A percentile compares a stretch with the other conserved stretches of the same genome.
These are phyloP conservation scores for Sorghum bicolor DNA, from an alignment of 176 grass and related monocot species.

Conservation along the genomic window DNA sequence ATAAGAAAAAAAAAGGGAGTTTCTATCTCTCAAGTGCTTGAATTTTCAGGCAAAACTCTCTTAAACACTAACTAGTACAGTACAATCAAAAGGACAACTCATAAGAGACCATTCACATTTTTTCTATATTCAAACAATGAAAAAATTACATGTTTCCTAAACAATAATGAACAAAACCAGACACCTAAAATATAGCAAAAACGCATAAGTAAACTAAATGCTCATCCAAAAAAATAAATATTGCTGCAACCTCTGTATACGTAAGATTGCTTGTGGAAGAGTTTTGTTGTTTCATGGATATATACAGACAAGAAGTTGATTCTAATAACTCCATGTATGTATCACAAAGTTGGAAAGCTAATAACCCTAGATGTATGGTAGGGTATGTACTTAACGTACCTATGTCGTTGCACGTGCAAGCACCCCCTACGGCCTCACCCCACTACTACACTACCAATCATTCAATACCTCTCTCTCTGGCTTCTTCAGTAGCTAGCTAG, in stretches of 20 bases:
- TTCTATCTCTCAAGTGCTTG: no score
- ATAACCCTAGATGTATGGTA: conserved; percentile 15
- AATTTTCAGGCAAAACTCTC: no score
- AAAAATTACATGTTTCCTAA: no score
- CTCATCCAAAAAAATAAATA: not conserved
- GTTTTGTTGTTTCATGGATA: not conserved
- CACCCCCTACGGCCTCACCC: not conserved
- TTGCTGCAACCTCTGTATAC: not conserved
- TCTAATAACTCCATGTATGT: not conserved
- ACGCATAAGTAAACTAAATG: not conserved
- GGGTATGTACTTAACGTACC: conserved; percentile 31
- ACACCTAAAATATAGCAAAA: no score
- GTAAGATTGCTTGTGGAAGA: not conserved
- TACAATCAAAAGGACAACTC: no score
- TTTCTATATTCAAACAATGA: no score
- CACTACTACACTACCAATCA: conserved; percentile 43
- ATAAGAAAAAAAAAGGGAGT: not conserved
- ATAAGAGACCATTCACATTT: no score
- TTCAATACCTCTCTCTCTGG: conserved; percentile 3
- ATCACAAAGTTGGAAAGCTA: not conserved
- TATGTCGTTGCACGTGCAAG: conserved; percentile 42
- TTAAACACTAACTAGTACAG: no score
- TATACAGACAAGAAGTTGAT: not conserved
- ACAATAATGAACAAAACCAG: no score
- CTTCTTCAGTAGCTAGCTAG: not conserved